phyloP scores from a whole-genome alignment of 2,329 filamentous ascomycete species.

The Scedosporium minutisporum region DNA sequence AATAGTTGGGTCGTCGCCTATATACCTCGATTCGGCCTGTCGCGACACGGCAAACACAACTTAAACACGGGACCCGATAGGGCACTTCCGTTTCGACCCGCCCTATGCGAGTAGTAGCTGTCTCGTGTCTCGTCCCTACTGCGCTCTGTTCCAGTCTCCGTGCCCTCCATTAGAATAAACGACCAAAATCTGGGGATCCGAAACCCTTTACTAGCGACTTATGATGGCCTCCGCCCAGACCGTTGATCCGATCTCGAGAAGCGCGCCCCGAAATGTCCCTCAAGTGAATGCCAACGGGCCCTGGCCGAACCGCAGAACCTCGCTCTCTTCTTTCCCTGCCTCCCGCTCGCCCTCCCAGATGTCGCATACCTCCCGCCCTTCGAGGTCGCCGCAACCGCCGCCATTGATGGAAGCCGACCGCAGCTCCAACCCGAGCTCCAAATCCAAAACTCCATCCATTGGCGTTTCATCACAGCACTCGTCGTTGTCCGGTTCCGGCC shows the following conservation, averaged over 20 bases:
- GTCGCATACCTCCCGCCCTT: conserved; percentile 42
- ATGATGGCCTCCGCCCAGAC: conserved; percentile 30
- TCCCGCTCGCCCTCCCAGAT: conserved; percentile 49
- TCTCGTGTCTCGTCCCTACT: not conserved
- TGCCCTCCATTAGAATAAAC: not conserved
- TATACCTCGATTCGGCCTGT: conserved; percentile 1
- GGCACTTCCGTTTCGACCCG: not conserved
- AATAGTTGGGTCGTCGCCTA: not conserved
- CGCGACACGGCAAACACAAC: not conserved
- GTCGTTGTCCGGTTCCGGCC: conserved; percentile 36
- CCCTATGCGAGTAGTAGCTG: not conserved
- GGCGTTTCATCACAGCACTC: conserved; percentile 52
- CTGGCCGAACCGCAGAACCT: conserved; percentile 35
- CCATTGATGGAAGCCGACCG: conserved; percentile 27
- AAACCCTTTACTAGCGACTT: not conserved
- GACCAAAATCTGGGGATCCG: not conserved
- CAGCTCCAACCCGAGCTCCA: conserved; percentile 48
- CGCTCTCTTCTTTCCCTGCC: conserved; percentile 55
- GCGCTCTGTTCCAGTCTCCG: not conserved
- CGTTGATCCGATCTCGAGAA: conserved; percentile 32
- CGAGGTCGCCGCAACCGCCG: conserved; percentile 44
- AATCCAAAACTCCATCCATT: conserved; percentile 50
- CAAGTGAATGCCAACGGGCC: conserved; percentile 16
- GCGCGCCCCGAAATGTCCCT: conserved; percentile 21
- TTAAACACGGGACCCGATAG: conserved; percentile 1